phyloP scores from a whole-genome alignment of 257 asterid genomes.

The Przewalskia tangutica region DNA sequence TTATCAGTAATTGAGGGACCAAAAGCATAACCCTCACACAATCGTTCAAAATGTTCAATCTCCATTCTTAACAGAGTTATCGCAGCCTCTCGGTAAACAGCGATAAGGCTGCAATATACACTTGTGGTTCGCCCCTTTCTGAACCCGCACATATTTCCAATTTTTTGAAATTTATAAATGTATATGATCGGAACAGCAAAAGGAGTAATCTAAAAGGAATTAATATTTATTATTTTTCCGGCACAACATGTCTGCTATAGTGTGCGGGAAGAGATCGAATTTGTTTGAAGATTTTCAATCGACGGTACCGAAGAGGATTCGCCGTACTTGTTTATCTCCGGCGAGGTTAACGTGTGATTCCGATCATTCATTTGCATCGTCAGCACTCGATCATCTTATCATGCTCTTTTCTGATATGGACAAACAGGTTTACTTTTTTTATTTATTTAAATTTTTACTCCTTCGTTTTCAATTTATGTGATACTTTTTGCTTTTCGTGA shows the following conservation, averaged over 20 bases:
- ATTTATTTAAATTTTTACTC: no score
- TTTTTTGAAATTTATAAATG: neutral
- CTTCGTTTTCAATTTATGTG: no score
- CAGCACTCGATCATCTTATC: constrained; percentile 53
- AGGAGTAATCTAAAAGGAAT: constrained; percentile 10
- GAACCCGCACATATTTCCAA: no score
- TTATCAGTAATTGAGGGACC: no score
- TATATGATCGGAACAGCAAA: neutral
- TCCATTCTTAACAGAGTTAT: no score
- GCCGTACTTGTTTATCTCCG: constrained; percentile 51
- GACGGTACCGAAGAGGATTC: constrained; percentile 40
- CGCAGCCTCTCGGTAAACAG: no score
- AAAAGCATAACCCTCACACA: no score
- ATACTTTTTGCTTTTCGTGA: no score
- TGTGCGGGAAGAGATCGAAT: constrained; percentile 97
- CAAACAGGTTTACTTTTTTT: constrained; percentile 55
- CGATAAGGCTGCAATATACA: no score
- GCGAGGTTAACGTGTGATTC: constrained; percentile 22
- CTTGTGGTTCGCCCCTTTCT: no score
- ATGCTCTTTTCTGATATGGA: constrained; percentile 81
- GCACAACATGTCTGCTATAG: constrained; percentile 79
- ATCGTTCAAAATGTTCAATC: no score
- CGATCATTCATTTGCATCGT: neutral
- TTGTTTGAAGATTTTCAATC: constrained; percentile 67
- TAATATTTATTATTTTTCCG: neutral